Evolutionary conservation across 257 asterid genomes (phyloP).

Genomic region (Ajuga chamaepitys): DNA sequence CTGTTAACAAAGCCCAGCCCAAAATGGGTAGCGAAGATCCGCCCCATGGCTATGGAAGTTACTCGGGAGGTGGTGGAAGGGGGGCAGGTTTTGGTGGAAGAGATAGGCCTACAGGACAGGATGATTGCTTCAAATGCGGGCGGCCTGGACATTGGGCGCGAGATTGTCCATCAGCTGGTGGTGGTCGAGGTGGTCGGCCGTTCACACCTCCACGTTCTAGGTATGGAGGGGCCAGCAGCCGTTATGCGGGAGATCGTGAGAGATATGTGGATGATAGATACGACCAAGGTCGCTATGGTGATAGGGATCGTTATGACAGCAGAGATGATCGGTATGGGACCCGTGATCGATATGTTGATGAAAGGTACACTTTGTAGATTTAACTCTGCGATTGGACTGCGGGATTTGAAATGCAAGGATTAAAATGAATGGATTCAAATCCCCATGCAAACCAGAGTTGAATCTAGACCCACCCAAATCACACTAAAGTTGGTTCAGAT

Average conservation of each 20-base stretch:
- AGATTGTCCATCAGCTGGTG: constrained; percentile 81
- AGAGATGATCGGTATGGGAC: constrained; percentile 65
- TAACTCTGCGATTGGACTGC: no score
- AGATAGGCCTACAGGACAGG: constrained; percentile 75
- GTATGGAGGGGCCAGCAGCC: constrained; percentile 62
- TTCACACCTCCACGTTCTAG: constrained; percentile 73
- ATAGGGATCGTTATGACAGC: constrained; percentile 68
- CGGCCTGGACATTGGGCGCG: constrained; percentile 99
- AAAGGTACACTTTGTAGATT: constrained; percentile 37
- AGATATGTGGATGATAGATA: constrained; percentile 66
- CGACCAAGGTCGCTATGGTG: constrained; percentile 72
- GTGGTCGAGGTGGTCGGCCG: constrained; percentile 66
- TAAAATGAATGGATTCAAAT: no score
- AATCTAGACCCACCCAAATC: no score
- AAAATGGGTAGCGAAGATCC: constrained; percentile 70
- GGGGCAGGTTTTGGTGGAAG: constrained; percentile 55
- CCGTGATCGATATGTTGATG: constrained; percentile 63
- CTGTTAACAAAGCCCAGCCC: constrained; percentile 96
- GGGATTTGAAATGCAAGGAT: no score
- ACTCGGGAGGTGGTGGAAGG: constrained; percentile 65
- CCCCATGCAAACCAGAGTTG: no score
- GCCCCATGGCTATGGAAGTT: constrained; percentile 64
- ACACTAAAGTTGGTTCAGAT: no score
- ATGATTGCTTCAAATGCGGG: constrained; percentile 95
- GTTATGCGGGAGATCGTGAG: constrained; percentile 72